These are phyloP conservation scores for Xylaria scruposa DNA, from an alignment of 495 filamentous ascomycete species.

Conservation along the genomic window DNA sequence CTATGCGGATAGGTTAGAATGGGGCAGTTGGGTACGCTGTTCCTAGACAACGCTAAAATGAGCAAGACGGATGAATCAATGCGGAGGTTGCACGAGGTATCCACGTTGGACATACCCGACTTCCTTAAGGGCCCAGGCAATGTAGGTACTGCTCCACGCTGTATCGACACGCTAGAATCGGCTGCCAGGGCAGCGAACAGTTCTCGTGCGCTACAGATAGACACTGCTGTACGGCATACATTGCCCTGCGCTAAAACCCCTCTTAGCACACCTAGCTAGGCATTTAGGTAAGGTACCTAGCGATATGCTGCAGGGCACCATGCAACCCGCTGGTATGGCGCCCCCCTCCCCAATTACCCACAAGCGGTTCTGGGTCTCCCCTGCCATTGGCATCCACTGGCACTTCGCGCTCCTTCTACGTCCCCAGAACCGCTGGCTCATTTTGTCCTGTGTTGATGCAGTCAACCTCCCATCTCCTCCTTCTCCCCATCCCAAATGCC, in stretches of 20 bases:
- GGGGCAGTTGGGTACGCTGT: not conserved
- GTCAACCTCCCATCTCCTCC: conserved; percentile 44
- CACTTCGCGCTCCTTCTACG: conserved; percentile 30
- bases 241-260: conserved; percentile 1
- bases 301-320: conserved; percentile 22
- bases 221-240: not conserved
- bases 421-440: conserved; percentile 24
- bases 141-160: conserved; percentile 8
- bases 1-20: not conserved
- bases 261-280: not conserved
- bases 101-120: not conserved
- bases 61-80: conserved; percentile 17
- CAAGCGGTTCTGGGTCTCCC: conserved; percentile 22
- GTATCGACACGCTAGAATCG: not conserved
- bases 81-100: conserved; percentile 12
- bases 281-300: not conserved
- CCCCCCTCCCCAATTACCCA: conserved; percentile 24
- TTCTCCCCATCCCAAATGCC: conserved; percentile 44
- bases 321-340: conserved; percentile 28
- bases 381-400: conserved; percentile 23
- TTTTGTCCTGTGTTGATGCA: conserved; percentile 28
- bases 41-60: conserved; percentile 16
- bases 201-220: not conserved
- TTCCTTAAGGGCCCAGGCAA: conserved; percentile 2
- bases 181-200: not conserved